These are phyloP conservation scores for Fusarium agapanthi DNA, from an alignment of 2,329 filamentous ascomycete genomes.

Conservation along the genomic window DNA sequence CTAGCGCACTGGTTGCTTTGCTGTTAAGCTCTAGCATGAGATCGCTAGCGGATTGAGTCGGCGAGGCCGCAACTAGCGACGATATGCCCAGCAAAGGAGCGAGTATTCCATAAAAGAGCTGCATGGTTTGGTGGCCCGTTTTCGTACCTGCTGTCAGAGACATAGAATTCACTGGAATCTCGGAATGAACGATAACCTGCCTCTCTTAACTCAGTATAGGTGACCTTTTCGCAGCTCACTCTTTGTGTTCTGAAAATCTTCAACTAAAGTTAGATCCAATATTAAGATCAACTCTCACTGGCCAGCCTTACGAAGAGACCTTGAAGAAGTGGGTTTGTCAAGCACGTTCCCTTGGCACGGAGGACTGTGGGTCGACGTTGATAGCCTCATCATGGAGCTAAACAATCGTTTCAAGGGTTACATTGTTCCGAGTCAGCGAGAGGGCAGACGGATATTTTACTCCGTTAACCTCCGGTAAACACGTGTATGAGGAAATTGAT, in stretches of 20 bases:
- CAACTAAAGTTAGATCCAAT: background rate
- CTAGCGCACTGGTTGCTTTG: background rate
- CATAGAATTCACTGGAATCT: too few relatives aligned
- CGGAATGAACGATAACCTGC: fast-evolving
- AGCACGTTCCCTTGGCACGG: background rate
- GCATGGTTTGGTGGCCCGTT: background rate
- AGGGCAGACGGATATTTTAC: background rate
- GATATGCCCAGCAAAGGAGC: background rate
- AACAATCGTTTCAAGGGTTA: background rate
- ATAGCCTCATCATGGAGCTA: background rate
- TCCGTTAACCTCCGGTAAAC: too few relatives aligned
- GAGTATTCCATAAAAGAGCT: background rate
- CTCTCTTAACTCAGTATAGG: too few relatives aligned
- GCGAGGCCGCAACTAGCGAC: background rate
- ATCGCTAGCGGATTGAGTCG: background rate
- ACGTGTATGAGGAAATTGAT: too few relatives aligned
- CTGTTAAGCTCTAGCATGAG: background rate
- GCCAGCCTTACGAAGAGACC: background rate
- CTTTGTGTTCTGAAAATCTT: too few relatives aligned
- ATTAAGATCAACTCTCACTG: background rate
- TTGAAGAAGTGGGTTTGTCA: fast-evolving
- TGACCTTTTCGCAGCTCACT: background rate
- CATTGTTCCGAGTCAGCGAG: background rate
- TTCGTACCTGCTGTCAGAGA: fast-evolving
- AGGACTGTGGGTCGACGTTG: background rate